Evolutionary conservation across 306 rosid species (phyloP), one percentile per base, ranked within the genome.

Genomic region (Malus sylvestris): DNA sequence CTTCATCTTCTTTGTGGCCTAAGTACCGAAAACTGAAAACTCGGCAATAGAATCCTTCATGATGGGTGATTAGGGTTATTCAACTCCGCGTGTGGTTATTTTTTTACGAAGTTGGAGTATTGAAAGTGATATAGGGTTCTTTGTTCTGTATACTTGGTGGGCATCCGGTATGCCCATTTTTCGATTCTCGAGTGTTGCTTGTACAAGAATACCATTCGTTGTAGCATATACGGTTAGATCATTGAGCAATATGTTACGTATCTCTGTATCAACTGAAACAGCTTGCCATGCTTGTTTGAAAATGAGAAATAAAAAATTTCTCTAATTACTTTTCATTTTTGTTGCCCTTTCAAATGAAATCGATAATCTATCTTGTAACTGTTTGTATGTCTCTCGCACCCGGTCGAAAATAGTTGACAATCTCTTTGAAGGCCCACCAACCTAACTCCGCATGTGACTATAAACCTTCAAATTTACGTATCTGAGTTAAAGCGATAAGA

Each of bases 1-100:
- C 80, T 94, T 94, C 87, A 78, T 94, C 77, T 83, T 92, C 83
- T 90, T 93, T 58, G 90, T 90, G 87, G 98, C 96, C 22, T 94
- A 84, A 88, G 75, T 22, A 35, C 44, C 15, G 44, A 62, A 59
- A 72, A 62, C 76, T 49, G 55, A 62, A 59, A 72, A 62, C 78
- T 53, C 35, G 32, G 74, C 76, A 62, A 57, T 38, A 74, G 52
- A 83, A 55, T 77, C 52, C 65, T 77, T 83, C 77, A 77, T 33
- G 42, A 45, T 8, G 29, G 10, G 20, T 4, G 16, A 18, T 73
- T 35, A 22, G 16, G 40, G 5, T 40, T 59, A 25, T 73, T 46
- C 57, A 11, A 38, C 33, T 35, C 76, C 13, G 35, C 10, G 3
- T 14, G 64, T 52, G 64, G 32, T 40, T 71, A 35, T 19, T 18